Evolutionary conservation across 2,329 filamentous ascomycete genomes (phyloP).

Genomic region (Arachnomyces sp.): DNA sequence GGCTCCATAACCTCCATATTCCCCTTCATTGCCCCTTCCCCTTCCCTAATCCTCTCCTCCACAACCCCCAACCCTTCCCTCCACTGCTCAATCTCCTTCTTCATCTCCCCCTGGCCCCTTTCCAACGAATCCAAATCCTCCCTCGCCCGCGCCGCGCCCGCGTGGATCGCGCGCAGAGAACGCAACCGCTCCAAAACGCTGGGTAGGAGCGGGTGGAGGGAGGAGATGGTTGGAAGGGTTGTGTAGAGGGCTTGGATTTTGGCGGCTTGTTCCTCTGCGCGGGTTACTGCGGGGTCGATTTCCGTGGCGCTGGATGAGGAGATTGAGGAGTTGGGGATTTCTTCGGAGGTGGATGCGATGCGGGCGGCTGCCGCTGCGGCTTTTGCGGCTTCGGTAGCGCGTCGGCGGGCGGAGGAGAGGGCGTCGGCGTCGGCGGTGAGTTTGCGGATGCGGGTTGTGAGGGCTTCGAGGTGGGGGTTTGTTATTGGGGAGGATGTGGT

Average conservation of each 20-base stretch:
- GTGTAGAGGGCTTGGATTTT: constrained; percentile 92
- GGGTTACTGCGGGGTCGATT: constrained; percentile 35
- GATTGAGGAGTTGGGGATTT: constrained; percentile 15
- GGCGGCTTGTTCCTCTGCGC: constrained; percentile 59
- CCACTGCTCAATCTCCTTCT: constrained; percentile 78
- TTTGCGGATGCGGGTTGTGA: constrained; percentile 36
- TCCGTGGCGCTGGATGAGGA: constrained; percentile 40
- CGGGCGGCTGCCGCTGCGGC: constrained; percentile 33
- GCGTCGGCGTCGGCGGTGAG: constrained; percentile 39
- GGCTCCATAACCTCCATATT: constrained; percentile 81
- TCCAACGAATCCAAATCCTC: constrained; percentile 72
- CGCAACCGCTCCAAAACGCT: constrained; percentile 76
- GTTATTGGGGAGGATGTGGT: constrained; percentile 22
- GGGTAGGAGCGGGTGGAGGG: constrained; percentile 74
- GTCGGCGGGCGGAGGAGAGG: constrained; percentile 35
- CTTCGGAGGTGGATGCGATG: constrained; percentile 16
- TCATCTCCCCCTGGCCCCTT: constrained; percentile 72
- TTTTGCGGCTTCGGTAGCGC: constrained; percentile 35
- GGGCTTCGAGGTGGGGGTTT: constrained; percentile 36
- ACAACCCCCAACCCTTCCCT: constrained; percentile 70
- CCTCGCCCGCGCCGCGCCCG: constrained; percentile 74
- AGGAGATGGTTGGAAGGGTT: constrained; percentile 80
- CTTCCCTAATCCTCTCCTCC: constrained; percentile 64
- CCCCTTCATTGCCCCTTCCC: constrained; percentile 61
- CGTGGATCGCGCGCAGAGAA: constrained; percentile 75